These are phyloP conservation scores for Leishmania braziliensis DNA, from an alignment of 208 protist species.

Conservation along the genomic window DNA sequence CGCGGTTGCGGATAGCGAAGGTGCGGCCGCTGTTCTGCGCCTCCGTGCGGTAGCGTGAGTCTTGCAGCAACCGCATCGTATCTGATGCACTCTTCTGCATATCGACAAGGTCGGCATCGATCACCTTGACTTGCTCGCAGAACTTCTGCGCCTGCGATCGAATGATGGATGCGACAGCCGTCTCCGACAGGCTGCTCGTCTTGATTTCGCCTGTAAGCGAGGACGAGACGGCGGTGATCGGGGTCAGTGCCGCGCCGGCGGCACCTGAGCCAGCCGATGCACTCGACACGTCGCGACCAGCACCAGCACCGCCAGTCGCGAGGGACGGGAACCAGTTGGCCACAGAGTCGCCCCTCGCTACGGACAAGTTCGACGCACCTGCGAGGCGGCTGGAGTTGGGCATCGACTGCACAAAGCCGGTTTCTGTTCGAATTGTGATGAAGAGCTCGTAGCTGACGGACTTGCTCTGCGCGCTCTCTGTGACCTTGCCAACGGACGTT, in stretches of 20 bases:
- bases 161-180: constrained; percentile 67
- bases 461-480: constrained; percentile 59
- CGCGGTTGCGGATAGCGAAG: constrained; percentile 82
- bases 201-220: constrained; percentile 72
- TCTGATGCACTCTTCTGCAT: constrained; percentile 76
- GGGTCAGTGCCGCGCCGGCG: constrained; percentile 28
- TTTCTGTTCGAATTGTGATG: constrained; percentile 69
- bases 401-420: constrained; percentile 72
- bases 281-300: constrained; percentile 8
- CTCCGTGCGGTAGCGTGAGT: constrained; percentile 66
- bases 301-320: constrained; percentile 19
- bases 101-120: constrained; percentile 68
- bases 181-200: constrained; percentile 67
- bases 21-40: constrained; percentile 72
- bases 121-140: constrained; percentile 65
- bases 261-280: constrained; percentile 14
- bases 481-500: constrained; percentile 78
- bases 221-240: constrained; percentile 80
- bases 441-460: constrained; percentile 83
- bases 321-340: constrained; percentile 70
- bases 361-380: constrained; percentile 61
- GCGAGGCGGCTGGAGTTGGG: constrained; percentile 76
- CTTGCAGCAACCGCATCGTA: constrained; percentile 81
- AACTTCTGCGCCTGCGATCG: constrained; percentile 73
- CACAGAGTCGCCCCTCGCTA: constrained; percentile 38